phyloP scores from a whole-genome alignment of 2,329 filamentous ascomycete species.

The Penicillium paneum region DNA sequence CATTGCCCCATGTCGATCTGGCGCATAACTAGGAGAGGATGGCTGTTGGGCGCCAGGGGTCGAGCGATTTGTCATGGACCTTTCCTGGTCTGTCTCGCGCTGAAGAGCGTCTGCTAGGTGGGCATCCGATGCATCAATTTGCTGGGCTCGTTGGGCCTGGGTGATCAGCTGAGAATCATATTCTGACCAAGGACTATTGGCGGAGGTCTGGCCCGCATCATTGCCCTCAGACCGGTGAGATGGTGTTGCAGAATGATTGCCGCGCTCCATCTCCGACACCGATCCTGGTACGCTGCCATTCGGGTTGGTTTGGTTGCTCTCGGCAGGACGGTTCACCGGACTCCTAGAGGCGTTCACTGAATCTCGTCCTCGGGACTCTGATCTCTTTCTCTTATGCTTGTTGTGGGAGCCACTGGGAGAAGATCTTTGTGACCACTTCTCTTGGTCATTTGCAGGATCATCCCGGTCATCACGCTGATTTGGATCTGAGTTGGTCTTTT shows the following conservation, averaged over 20 bases:
- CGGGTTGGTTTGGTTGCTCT: constrained; percentile 23
- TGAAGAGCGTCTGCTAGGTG: constrained; percentile 53
- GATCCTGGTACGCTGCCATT: constrained; percentile 19
- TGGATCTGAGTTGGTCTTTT: constrained; percentile 6
- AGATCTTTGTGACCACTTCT: constrained; percentile 26
- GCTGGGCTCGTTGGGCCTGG: constrained; percentile 48
- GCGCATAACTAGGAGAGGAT: constrained; percentile 31
- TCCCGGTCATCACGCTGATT: constrained; percentile 4
- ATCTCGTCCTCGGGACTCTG: constrained; percentile 56
- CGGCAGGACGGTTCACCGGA: constrained; percentile 37
- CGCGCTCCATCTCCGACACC: constrained; percentile 18
- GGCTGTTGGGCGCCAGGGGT: constrained; percentile 35
- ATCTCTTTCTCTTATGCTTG: constrained; percentile 67
- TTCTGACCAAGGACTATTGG: constrained; percentile 36
- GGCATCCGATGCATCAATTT: constrained; percentile 48
- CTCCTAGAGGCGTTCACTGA: constrained; percentile 33
- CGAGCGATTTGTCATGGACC: constrained; percentile 33
- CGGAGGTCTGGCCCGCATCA: constrained; percentile 29
- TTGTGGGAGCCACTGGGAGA: constrained; percentile 24
- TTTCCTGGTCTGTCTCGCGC: constrained; percentile 46
- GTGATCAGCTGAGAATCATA: constrained; percentile 43
- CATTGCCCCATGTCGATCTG: constrained; percentile 36
- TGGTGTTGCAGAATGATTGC: constrained; percentile 18
- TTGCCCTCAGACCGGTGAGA: constrained; percentile 29
- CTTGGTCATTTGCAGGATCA: constrained; percentile 16